These are phyloP conservation scores for Pharnaceum exiguum DNA, from an alignment of 148 eudicot species.

Conservation along the genomic window DNA sequence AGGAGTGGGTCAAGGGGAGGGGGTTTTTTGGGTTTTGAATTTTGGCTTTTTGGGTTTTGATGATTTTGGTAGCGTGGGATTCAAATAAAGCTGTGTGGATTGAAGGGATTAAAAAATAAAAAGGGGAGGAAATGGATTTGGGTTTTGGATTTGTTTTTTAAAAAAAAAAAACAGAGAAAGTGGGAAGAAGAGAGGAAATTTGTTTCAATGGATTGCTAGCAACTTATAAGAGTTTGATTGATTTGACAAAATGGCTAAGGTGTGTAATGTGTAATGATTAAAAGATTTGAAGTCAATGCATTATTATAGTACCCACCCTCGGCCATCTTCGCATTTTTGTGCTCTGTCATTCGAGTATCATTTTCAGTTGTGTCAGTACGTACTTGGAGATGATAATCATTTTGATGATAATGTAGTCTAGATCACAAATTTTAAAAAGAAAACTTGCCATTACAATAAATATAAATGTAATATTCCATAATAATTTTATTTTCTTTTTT, in stretches of 20 bases:
- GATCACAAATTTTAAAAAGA: too few relatives aligned
- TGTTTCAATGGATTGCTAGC: conserved; percentile 2
- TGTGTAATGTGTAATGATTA: conserved; percentile 17
- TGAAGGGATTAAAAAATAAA: neutral
- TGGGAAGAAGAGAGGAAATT: neutral
- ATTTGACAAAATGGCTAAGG: conserved; percentile 11
- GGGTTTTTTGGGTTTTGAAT: too few relatives aligned
- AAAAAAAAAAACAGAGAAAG: too few relatives aligned
- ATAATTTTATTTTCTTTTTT: too few relatives aligned
- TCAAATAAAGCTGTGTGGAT: neutral
- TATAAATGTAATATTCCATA: too few relatives aligned
- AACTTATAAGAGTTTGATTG: too few relatives aligned
- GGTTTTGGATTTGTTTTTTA: neutral
- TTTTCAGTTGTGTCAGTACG: neutral
- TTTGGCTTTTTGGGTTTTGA: too few relatives aligned
- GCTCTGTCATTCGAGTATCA: neutral
- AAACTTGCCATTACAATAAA: too few relatives aligned
- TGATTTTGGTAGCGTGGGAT: too few relatives aligned
- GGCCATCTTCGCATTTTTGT: neutral
- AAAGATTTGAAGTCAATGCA: conserved; percentile 18
- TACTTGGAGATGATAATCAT: too few relatives aligned
- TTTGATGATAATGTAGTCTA: too few relatives aligned
- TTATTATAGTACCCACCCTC: neutral
- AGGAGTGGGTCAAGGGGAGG: too few relatives aligned
- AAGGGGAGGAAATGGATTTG: neutral